phyloP scores from a whole-genome alignment of 192 early-diverging fungal species.

The Funneliformis geosporum region DNA sequence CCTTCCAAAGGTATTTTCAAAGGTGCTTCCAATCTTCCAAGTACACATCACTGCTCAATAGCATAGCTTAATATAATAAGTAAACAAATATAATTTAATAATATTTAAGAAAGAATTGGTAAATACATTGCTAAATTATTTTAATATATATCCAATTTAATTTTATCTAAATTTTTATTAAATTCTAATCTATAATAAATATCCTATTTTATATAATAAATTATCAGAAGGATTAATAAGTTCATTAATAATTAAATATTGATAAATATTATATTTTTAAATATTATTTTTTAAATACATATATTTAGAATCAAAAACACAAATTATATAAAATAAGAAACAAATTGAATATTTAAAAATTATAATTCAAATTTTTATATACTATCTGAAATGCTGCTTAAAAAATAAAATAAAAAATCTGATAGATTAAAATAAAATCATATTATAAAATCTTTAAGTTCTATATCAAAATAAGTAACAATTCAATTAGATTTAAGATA shows the following conservation, averaged over 20 bases:
- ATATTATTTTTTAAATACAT: background rate
- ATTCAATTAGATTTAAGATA: constrained; percentile 14
- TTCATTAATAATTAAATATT: background rate
- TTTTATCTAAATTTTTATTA: background rate
- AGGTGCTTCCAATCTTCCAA: no score
- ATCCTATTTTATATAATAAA: background rate
- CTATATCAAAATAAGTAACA: background rate
- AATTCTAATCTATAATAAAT: constrained; percentile 9
- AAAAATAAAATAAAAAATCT: constrained; percentile 9
- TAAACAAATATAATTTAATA: no score
- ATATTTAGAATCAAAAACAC: constrained; percentile 12
- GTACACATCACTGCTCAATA: no score
- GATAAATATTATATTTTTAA: background rate
- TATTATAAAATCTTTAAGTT: background rate
- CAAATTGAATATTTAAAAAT: background rate
- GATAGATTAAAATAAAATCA: background rate
- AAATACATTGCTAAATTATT: no score
- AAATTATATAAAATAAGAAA: background rate
- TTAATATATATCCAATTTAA: background rate
- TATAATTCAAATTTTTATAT: no score
- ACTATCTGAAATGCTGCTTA: background rate
- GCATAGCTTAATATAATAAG: background rate
- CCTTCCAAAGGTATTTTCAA: no score
- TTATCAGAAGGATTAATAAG: background rate
- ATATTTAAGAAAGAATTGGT: no score